phyloP scores from a whole-genome alignment of 768 basidiomycete genomes.

The Xerocomellus dryophilus region DNA sequence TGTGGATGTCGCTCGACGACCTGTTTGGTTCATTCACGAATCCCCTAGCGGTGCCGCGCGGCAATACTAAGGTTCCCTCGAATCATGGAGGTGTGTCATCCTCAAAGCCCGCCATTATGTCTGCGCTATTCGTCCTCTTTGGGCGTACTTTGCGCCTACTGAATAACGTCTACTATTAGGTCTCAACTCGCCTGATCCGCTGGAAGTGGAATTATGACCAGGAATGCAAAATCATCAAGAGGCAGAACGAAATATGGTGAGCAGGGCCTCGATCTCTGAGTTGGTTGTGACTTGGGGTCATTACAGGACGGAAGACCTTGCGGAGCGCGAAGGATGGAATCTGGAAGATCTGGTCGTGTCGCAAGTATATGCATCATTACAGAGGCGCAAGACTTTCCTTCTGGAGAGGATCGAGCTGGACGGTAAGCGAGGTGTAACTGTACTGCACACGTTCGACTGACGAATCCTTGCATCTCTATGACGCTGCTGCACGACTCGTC shows the following conservation, averaged over 20 bases:
- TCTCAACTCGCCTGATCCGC: constrained; percentile 21
- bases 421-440: constrained; percentile 33
- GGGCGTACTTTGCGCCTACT: not conserved
- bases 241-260: constrained; percentile 17
- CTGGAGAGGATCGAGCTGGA: constrained; percentile 36
- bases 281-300: not conserved
- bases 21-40: not conserved
- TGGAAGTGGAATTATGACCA: constrained; percentile 29
- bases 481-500: not conserved
- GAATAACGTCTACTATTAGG: too few relatives aligned
- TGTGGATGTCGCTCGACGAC: not conserved
- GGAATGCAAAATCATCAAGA: constrained; percentile 1
- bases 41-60: constrained; percentile 4
- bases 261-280: too few relatives aligned
- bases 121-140: not conserved
- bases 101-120: too few relatives aligned
- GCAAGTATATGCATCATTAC: constrained; percentile 39
- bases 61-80: constrained; percentile 1
- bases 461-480: too few relatives aligned
- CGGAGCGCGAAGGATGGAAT: constrained; percentile 42
- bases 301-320: constrained; percentile 37
- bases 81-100: constrained; percentile 22
- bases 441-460: not conserved
- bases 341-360: constrained; percentile 40
- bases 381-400: constrained; percentile 35